Evolutionary conservation across 371 early-diverging fungal species (phyloP).

Genomic region (Sporodiniella umbellata): DNA sequence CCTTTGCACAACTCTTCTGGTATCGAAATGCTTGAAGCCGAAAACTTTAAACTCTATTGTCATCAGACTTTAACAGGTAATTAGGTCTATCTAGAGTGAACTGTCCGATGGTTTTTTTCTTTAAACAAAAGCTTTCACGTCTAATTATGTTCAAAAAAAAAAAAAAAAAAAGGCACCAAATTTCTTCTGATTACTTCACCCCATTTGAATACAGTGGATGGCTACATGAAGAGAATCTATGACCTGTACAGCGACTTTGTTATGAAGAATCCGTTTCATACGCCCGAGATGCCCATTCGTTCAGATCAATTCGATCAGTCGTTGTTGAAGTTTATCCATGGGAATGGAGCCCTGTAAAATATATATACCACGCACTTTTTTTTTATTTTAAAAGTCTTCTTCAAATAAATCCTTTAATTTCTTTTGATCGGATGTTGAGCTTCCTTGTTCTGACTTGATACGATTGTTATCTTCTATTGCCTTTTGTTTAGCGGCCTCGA

Average conservation of each 20-base stretch:
- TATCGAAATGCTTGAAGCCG: constrained; percentile 89
- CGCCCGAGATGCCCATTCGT: constrained; percentile 98
- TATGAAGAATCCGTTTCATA: constrained; percentile 98
- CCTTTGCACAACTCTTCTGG: constrained; percentile 82
- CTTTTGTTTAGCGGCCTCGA: constrained; percentile 19
- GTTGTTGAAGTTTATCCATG: constrained; percentile 69
- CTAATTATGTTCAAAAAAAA: neutral
- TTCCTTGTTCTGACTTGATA: neutral
- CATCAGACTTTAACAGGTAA: constrained; percentile 92
- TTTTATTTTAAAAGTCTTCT: constrained; percentile 5
- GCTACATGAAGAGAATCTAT: constrained; percentile 75
- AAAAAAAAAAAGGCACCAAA: constrained; percentile 72
- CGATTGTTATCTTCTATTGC: constrained; percentile 22
- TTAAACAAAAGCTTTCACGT: neutral
- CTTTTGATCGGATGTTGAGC: constrained; percentile 12
- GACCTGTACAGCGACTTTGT: constrained; percentile 94
- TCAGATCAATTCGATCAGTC: constrained; percentile 91
- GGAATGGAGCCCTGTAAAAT: neutral
- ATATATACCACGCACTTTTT: neutral
- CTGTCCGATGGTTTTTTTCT: neutral
- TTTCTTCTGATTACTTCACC: constrained; percentile 88
- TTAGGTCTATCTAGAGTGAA: neutral
- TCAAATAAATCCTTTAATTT: constrained; percentile 27
- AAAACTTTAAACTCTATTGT: constrained; percentile 87
- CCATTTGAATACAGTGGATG: constrained; percentile 68